Base-by-base conservation (phyloP, 2,329 filamentous ascomycete species). In the Alternaria longipes region DNA sequence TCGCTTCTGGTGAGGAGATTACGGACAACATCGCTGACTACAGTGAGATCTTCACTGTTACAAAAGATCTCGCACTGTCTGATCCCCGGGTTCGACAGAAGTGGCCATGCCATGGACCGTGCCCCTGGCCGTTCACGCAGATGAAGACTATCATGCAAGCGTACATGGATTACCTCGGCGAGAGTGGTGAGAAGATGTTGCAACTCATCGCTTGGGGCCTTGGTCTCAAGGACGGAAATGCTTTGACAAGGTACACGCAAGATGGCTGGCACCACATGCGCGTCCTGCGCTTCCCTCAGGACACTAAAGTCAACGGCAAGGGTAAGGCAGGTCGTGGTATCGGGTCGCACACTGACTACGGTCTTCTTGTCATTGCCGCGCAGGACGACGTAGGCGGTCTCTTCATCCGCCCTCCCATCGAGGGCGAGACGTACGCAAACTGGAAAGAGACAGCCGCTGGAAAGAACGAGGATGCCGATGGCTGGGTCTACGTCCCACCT, bases 221-320 rank as follows among this genome's bases (percentile, higher is more conserved):
- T 6, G 74, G 72, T 20, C 71, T 84, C 0, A 75, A 79, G 3
- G 62, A 66, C 40, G 50, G 73, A 4, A 79, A 81, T 4, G 78
- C 80, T 20, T 66, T 85, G 22, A 81, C 77, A 5, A 68, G 74
- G 16, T 77, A 81, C 40, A 84, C 82, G 1, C 63, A 78, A 8
- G 84, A 85, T 56, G 84, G 84, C 0, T 85, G 84, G 83, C 83
- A 85, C 59, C 83, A 85, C 62, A 80, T 84, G 76, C 77, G 83
- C 6, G 75, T 84, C 18, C 75, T 85, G 2, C 78, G 83, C 28
- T 81, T 80, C 59, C 79, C 79, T 3, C 63, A 74, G 34, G 65
- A 65, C 2, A 72, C 75, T 54, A 71, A 71, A 9, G 79, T 78
- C 11, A 85, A 85, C 41, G 83, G 82, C 16, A 85, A 84, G 56